phyloP scores from a whole-genome alignment of 169 alveolate genomes.

The Eimeria maxima region DNA sequence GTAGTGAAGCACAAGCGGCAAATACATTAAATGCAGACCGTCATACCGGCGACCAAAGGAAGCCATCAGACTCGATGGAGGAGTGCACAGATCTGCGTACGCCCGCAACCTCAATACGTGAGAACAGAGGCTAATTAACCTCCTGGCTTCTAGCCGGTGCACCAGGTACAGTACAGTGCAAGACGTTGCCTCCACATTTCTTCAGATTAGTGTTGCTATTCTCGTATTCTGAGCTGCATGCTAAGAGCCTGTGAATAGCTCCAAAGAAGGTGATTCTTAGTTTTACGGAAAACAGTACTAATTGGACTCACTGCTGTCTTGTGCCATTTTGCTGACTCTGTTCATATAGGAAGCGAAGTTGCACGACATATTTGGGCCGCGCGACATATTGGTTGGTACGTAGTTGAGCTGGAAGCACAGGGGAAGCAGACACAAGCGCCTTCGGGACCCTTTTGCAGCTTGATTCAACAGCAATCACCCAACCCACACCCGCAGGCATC shows the following conservation, averaged over 20 bases:
- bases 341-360: slow-evolving; percentile 44
- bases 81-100: slow-evolving; percentile 15
- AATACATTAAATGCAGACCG: slow-evolving; percentile 69
- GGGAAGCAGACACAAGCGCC: neutral
- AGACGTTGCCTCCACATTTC: neutral
- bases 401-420: neutral
- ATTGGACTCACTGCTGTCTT: neutral
- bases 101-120: neutral
- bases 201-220: neutral
- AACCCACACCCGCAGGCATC: neutral
- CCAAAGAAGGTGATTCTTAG: neutral
- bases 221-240: neutral
- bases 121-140: neutral
- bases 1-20: slow-evolving; percentile 38
- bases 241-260: neutral
- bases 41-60: slow-evolving; percentile 66
- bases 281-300: neutral
- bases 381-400: slow-evolving; percentile 54
- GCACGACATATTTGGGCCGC: neutral
- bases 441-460: neutral
- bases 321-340: neutral
- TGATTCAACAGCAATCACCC: too few species aligned
- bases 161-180: neutral
- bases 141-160: neutral
- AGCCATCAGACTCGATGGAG: slow-evolving; percentile 33